phyloP scores from a whole-genome alignment of 306 rosid species.

The Quercus bicolor region DNA sequence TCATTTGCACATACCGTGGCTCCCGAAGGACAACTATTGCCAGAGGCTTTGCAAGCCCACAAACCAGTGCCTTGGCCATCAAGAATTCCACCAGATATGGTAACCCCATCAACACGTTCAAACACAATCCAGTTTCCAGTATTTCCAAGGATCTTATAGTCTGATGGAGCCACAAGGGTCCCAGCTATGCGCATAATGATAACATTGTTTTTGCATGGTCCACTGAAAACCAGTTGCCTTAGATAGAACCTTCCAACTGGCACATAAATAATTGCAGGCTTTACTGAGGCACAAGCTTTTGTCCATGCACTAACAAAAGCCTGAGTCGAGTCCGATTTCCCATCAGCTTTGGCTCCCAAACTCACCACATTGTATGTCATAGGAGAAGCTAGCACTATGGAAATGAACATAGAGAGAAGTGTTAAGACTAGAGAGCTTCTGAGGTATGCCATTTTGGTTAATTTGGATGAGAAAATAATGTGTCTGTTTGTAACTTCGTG shows the following conservation, averaged over 20 bases:
- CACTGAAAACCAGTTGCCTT: conserved; percentile 25
- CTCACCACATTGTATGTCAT: conserved; percentile 24
- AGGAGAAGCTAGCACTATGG: not conserved
- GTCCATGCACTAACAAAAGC: conserved; percentile 40
- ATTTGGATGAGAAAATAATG: not conserved
- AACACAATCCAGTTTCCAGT: conserved; percentile 37
- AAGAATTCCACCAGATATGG: conserved; percentile 37
- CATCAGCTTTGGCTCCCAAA: conserved; percentile 36
- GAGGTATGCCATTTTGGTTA: conserved; percentile 11
- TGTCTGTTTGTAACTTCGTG: not conserved
- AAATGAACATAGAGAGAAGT: conserved; percentile 3
- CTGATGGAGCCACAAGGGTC: conserved; percentile 40
- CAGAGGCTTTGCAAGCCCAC: conserved; percentile 50
- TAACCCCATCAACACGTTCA: conserved; percentile 31
- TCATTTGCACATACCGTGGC: conserved; percentile 33
- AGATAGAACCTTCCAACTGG: conserved; percentile 43
- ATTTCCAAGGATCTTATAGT: conserved; percentile 37
- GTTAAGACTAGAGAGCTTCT: not conserved
- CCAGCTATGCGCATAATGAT: conserved; percentile 37
- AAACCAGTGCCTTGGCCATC: conserved; percentile 47
- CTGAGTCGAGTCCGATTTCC: conserved; percentile 30
- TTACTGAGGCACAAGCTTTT: conserved; percentile 35
- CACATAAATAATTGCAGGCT: conserved; percentile 31
- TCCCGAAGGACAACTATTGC: conserved; percentile 43
- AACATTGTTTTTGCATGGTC: conserved; percentile 37